Evolutionary conservation across 768 basidiomycete genomes (phyloP), one percentile per base, ranked within the genome.

Genomic region (Panaeolus papilionaceus): DNA sequence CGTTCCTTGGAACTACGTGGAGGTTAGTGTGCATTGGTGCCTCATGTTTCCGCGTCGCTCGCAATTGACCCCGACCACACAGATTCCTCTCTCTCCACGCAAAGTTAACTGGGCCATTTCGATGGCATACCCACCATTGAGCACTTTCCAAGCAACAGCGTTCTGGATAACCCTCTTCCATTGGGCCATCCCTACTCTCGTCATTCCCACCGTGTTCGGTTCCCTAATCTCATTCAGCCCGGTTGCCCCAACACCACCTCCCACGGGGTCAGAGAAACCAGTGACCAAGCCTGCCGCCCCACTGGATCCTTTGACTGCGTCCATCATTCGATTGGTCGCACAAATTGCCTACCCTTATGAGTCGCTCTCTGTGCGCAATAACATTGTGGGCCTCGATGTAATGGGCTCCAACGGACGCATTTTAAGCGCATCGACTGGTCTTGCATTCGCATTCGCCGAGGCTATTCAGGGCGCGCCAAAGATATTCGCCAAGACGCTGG

Each of bases 391-490:
- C 10, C 73, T 87, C 45, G 88, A 90, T 69, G 82, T 89, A 3
- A 75, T 92, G 7, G 89, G 88, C 5, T 75, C 78, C 42, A 79
- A 82, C 37, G 85, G 86, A 82, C 84, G 91, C 54, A 80, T 90
- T 0, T 77, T 90, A 65, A 81, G 77, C 54, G 88, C 91, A 0
- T 77, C 82, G 4, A 77, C 91, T 38, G 82, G 83, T 9, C 82
- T 89, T 11, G 88, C 88, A 0, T 90, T 91, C 72, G 87, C 91
- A 2, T 89, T 91, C 70, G 86, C 89, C 0, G 91, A 92, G 75
- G 88, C 87, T 0, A 85, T 92, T 64, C 79, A 81, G 20, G 74
- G 71, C 9, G 84, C 86, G 0, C 88, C 88, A 2, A 75, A 76
- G 38, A 70, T 70, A 0, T 78, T 81, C 61, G 79, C 77, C 7